Base-by-base conservation (phyloP, 352 stramenopile species). In the Phytophthora melonis region DNA sequence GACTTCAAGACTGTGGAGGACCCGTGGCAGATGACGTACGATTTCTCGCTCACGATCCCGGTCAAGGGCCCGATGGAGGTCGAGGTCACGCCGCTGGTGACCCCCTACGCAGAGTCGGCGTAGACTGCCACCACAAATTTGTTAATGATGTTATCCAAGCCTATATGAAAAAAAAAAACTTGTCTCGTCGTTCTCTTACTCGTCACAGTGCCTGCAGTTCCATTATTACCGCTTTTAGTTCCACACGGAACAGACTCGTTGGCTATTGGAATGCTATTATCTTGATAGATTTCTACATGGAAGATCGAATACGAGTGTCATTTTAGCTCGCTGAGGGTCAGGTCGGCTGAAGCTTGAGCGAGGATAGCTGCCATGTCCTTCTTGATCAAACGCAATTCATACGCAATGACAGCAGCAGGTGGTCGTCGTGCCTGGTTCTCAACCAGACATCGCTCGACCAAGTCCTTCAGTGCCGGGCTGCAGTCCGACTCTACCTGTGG, bases 11-110 rank as follows among this genome's bases (percentile, higher is more conserved):
- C 67, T 1, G 66, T 86, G 2, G 58, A 85, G 56, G 64, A 83
- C 25, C 77, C 75, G 21, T 68, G 68, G 63, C 58, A 61, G 13
- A 66, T 84, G 56, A 84, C 75, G 45, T 89, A 87, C 68, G 72
- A 72, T 39, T 65, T 83, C 59, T 70, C 77, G 36, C 45, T 87
- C 47, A 79, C 73, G 34, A 74, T 55, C 47, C 19, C 19, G 10
- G 47, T 55, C n/a, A 55, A 55, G 47, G 19, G 47, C 19, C 47
- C 47, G 4, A 55, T 55, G 19, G 47, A 55, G 47, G 47, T 55
- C 10, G 47, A 55, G 19, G 19, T 55, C 47, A 55, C 47, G 6
- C 47, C 7, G 11, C 47, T 55, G 9, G 21, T 30, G 47, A 16
- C 14, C 10, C 47, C 47, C 8, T 16, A 18, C 14, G 47, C 47